phyloP scores from a whole-genome alignment of 805 yeast species.

The Wickerhamomyces alni region DNA sequence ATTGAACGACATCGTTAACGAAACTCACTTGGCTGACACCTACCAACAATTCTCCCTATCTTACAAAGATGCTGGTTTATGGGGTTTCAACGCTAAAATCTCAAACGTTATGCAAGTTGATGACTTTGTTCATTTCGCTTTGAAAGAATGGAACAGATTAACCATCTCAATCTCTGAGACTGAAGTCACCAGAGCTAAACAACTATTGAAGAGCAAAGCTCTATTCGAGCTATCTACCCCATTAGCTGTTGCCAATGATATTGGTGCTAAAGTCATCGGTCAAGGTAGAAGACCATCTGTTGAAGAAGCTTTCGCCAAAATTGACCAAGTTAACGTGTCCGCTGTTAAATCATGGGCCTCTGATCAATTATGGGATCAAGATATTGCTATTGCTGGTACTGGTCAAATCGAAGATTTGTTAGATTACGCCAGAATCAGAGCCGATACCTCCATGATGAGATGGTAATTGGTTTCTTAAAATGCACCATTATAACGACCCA shows the following conservation, averaged over 20 bases:
- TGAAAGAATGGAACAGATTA: conserved; percentile 86
- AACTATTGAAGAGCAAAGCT: conserved; percentile 58
- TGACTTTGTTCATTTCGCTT: conserved; percentile 73
- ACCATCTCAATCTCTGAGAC: conserved; percentile 68
- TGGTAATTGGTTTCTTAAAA: conserved; percentile 34
- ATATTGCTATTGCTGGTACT: conserved; percentile 74
- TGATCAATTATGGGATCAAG: conserved; percentile 75
- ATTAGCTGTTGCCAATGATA: conserved; percentile 44
- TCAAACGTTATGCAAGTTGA: conserved; percentile 56
- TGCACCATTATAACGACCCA: not conserved
- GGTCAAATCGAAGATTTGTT: conserved; percentile 83
- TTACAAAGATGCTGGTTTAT: conserved; percentile 73
- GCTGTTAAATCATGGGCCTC: conserved; percentile 71
- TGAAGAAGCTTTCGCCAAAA: conserved; percentile 50
- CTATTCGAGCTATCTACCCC: conserved; percentile 45
- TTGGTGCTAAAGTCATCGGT: conserved; percentile 55
- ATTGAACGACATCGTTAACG: conserved; percentile 61
- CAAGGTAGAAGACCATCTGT: conserved; percentile 58
- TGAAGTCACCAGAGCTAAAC: conserved; percentile 75
- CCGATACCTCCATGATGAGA: conserved; percentile 87
- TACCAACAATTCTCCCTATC: conserved; percentile 67
- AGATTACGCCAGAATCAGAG: conserved; percentile 83
- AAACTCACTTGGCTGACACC: conserved; percentile 67
- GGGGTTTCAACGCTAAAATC: conserved; percentile 73
- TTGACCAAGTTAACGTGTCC: conserved; percentile 57